Evolutionary conservation across 2,329 filamentous ascomycete genomes (phyloP), one percentile per base, ranked within the genome.

Genomic region (Dactylonectria macrodidyma): DNA sequence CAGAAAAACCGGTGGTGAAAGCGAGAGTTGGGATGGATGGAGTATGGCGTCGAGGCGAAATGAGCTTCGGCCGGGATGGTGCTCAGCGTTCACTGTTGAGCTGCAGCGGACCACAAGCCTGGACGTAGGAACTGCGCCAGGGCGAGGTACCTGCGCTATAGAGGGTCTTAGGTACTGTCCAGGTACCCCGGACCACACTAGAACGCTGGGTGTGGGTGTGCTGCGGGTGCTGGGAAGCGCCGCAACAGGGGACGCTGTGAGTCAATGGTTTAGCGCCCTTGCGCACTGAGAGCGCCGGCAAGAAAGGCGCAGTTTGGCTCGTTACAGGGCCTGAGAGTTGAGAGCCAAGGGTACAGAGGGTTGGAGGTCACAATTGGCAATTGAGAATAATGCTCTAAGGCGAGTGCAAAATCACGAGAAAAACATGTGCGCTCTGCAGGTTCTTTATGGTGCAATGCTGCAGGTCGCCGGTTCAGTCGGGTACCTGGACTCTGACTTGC

Each of bases 41-140:
- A 70, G 47, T 70, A 76, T 74, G 73, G 71, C 73, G 70, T 73
- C 70, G 67, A 76, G 73, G 61, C 67, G 74, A 76, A 75, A 76
- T 76, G 75, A 76, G 75, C 73, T 73, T 66, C 55, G 48, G 61
- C 63, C 64, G 54, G 73, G 72, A 76, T 76, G 70, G 71, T 62
- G 51, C 33, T 54, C 30, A 30, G 26, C 7, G 26, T 30, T 30
- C 26, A 30, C 26, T 30, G 26, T 7, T 30, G 4, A 30, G 67
- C 56, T 57, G 55, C 57, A 54, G 59, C 63, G 68, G 65, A 54
- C 67, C 63, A 61, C 46, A 22, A 51, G 12, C 30, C 7, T 34
- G 48, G n/a, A 14, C 24, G 22, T 38, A 54, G 41, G 47, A 59
- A 60, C 57, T 36, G 34, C 46, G 30, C 16, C 22, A 30, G 30